Base-by-base conservation (phyloP, 2,329 filamentous ascomycete genomes). In the Aureobasidium uvarum region DNA sequence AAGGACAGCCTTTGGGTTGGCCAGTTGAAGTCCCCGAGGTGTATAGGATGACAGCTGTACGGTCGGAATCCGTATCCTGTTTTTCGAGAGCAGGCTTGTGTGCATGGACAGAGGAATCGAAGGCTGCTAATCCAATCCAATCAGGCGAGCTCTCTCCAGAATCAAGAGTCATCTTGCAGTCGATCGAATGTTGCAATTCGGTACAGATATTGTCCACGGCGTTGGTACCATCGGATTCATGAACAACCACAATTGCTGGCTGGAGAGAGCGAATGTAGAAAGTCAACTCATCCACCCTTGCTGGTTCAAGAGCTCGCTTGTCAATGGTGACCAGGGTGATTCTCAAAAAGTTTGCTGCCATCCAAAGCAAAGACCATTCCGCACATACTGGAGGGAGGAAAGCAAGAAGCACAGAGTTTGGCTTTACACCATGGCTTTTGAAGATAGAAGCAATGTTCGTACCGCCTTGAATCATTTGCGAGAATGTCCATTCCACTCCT, bases 311-410 rank as follows among this genome's bases (percentile, higher is more conserved):
- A 39, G 45, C 45, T 50, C 58, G 18, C 23, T 48, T 50, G 33
- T 62, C 58, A 5, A 50, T 45, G 3, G 43, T 62, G 14, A 62
- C 58, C 16, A 62, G 20, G 2, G 58, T 62, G 45, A 62, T 13
- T 13, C 45, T 33, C 2, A 50, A 16, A 5, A 14, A 39, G n/a
- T 48, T 62, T 6, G 58, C 45, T 3, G 45, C 28, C 58, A 46
- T 38, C 58, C 58, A 62, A 0, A 62, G 43, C 58, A 62, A n/a
- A 13, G 58, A 50, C 58, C 58, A 62, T 41, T 62, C 58, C 6
- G 45, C 58, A 31, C 58, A 62, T 10, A 62, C 14, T 25, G 58
- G 45, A 18, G 58, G 58, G 1, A 62, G 31, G 13, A 62, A 50
- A 14, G 41, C 45, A 5, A 62, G 45, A 2, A 62, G 31, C 14